phyloP scores from a whole-genome alignment of 2,329 filamentous ascomycete species.

The Hypoxylon rubiginosum region DNA sequence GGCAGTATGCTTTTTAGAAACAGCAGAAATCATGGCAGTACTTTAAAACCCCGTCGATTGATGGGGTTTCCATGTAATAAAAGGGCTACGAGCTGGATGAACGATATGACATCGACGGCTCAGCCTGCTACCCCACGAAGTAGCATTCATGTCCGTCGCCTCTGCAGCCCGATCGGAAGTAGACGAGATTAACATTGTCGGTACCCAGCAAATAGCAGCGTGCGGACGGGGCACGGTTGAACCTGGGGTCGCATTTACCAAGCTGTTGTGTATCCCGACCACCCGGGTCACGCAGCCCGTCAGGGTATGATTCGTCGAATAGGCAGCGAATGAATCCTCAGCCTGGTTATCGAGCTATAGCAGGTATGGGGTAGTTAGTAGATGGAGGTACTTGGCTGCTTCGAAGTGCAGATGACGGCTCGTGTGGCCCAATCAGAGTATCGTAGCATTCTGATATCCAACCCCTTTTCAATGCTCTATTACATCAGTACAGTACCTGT shows the following conservation, averaged over 20 bases:
- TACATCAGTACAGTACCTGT: no score
- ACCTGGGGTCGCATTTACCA: background rate
- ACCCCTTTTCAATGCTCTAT: conserved; percentile 3
- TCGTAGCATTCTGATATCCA: background rate
- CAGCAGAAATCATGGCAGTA: no score
- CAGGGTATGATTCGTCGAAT: conserved; percentile 1
- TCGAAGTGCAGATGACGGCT: background rate
- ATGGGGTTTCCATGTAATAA: background rate
- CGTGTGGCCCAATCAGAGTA: background rate
- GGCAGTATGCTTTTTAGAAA: no score
- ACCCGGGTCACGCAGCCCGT: background rate
- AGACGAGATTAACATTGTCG: background rate
- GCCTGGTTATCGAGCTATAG: background rate
- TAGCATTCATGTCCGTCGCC: background rate
- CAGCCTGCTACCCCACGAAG: background rate
- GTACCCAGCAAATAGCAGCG: background rate
- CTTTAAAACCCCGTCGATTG: no score
- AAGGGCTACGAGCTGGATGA: background rate
- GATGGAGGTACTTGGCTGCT: no score
- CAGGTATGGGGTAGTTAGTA: no score
- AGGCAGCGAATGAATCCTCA: conserved; percentile 1
- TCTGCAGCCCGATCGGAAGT: background rate
- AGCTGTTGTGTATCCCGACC: conserved; percentile 6
- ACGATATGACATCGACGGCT: background rate
- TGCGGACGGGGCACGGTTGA: background rate